Evolutionary conservation across 345 rosid species (phyloP).

Genomic region (Dipteronia sinensis): DNA sequence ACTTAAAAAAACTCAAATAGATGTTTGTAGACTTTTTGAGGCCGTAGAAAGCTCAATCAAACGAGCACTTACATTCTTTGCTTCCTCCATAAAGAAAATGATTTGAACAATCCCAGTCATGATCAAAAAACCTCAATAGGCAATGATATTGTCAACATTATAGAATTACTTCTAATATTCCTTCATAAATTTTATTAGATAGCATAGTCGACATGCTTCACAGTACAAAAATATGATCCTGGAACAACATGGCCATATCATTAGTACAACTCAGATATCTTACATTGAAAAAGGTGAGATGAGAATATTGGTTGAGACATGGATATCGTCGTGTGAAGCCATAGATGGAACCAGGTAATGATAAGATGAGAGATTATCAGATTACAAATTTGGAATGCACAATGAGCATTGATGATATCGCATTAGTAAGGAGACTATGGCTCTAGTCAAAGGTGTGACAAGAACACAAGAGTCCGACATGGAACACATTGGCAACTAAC

Average conservation of each 20-base stretch:
- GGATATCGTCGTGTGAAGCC: background rate
- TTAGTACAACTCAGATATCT: background rate
- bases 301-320: background rate
- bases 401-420: background rate
- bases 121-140: background rate
- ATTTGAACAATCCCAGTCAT: too few relatives aligned
- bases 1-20: too few relatives aligned
- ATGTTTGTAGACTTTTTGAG: too few relatives aligned
- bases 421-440: background rate
- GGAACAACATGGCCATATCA: background rate
- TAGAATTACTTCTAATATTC: background rate
- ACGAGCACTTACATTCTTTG: too few relatives aligned
- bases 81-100: too few relatives aligned
- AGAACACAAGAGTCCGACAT: too few relatives aligned
- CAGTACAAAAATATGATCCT: too few relatives aligned
- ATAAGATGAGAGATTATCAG: background rate
- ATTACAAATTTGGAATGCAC: background rate
- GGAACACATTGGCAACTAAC: background rate
- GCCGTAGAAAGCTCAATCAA: too few relatives aligned
- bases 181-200: background rate
- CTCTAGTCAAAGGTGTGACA: background rate
- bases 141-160: background rate
- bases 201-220: too few relatives aligned
- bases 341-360: background rate
- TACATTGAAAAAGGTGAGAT: background rate